Percentiles rank a stretch among this genome's conserved stretches.
Evolutionary conservation across 2,329 filamentous ascomycete species (phyloP).

Genomic region (Fusarium sp.): DNA sequence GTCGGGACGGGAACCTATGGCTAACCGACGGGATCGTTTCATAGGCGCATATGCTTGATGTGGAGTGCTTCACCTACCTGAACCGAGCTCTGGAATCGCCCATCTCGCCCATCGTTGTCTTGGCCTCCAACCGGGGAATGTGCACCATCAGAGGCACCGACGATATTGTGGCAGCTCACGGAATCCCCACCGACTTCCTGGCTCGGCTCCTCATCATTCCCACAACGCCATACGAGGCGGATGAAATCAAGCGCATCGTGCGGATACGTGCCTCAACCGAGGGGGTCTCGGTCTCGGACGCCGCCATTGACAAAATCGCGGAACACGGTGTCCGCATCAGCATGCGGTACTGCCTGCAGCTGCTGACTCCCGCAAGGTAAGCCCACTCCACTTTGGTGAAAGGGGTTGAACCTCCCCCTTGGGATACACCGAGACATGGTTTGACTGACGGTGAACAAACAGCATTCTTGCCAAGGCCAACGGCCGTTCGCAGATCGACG

Average conservation of each 20-base stretch:
- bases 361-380: conserved; percentile 85
- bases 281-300: conserved; percentile 80
- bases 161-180: conserved; percentile 86
- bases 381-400: conserved; percentile 35
- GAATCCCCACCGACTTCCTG: conserved; percentile 92
- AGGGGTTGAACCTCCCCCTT: conserved; percentile 27
- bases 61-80: conserved; percentile 99
- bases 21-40: conserved; percentile 36
- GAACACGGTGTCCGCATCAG: conserved; percentile 90
- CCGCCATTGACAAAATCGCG: conserved; percentile 87
- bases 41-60: conserved; percentile 98
- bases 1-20: conserved; percentile 29
- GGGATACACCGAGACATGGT: conserved; percentile 43
- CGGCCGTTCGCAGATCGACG: conserved; percentile 79
- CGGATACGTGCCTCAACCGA: conserved; percentile 85
- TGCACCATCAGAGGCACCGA: conserved; percentile 90
- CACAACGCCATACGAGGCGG: conserved; percentile 86
- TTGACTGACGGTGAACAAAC: conserved; percentile 47
- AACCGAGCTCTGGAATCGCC: conserved; percentile 96
- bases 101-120: conserved; percentile 96
- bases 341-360: conserved; percentile 90
- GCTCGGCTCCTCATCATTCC: conserved; percentile 95
- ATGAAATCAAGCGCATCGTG: conserved; percentile 94
- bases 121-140: conserved; percentile 96
- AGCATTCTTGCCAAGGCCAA: conserved; percentile 90